Conservation (phyloP, 108 stramenopile species). For the Mediolabrus comicus region DNA sequence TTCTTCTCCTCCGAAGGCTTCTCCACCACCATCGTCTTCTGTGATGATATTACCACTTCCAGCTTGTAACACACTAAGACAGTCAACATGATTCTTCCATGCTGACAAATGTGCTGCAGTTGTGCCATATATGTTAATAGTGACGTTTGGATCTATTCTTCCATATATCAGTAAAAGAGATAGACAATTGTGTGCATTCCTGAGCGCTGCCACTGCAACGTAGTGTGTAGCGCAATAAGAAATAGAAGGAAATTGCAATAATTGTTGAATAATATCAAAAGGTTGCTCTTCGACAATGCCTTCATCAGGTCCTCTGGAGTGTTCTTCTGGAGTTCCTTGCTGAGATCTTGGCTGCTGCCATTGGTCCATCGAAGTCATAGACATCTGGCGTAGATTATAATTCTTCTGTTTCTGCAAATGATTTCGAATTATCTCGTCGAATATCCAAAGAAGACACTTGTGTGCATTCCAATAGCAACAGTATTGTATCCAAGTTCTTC, state of each 20-base stretch:
- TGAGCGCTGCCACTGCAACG: conserved; percentile 32
- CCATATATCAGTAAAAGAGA: conserved; percentile 27
- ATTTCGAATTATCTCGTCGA: conserved; percentile 22
- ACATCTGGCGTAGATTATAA: not conserved
- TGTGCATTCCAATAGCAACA: conserved; percentile 41
- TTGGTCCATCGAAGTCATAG: not conserved
- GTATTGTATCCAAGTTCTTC: conserved; percentile 41
- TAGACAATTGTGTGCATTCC: conserved; percentile 30
- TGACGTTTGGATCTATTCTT: conserved; percentile 29
- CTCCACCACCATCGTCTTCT: not conserved
- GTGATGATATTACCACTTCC: not conserved
- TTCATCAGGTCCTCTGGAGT: not conserved
- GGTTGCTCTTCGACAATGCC: not conserved
- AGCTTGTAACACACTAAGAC: conserved; percentile 26
- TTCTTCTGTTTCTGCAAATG: conserved; percentile 13
- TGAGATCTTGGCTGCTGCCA: not conserved
- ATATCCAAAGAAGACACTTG: conserved; percentile 33
- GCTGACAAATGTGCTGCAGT: conserved; percentile 41
- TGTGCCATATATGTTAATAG: conserved; percentile 23
- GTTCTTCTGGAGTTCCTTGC: not conserved
- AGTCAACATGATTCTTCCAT: conserved; percentile 33
- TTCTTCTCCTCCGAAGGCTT: conserved; percentile 1
- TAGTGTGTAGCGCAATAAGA: conserved; percentile 31
- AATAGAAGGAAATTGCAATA: conserved; percentile 26
- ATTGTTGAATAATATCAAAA: conserved; percentile 13